Evolutionary conservation across 2,329 filamentous ascomycete genomes (phyloP), one percentile per base, ranked within the genome.

Genomic region (Periconia digitata): DNA sequence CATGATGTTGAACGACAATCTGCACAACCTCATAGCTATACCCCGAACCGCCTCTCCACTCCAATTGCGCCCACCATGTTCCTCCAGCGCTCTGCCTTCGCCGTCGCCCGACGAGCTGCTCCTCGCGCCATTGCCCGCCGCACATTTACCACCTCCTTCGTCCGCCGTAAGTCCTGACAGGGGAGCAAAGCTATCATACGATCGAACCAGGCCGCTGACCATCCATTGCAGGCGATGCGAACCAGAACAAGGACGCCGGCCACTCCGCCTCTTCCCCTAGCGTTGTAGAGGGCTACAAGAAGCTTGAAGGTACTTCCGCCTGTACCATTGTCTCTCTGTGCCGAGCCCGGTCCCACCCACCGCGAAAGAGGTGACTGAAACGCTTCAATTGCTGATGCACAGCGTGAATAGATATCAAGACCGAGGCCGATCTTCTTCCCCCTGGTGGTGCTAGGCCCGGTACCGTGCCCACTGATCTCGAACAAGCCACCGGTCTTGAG

Each of bases 401-500:
- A 36, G 40, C n/a, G 8, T 42, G 17, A 61, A 63, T 74, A 99
- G 94, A 97, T 66, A 83, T 99, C 78, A 87, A 87, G 79, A 76
- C 72, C 58, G 83, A 87, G 61, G 81, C 84, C n/a, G 94, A 99
- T 75, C 89, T 99, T 51, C 62, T 95, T 59, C 83, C 87, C 56
- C 89, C 90, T 27, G 94, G 94, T 79, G n/a, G n/a, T 32, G 91
- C 88, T 65, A 75, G 83, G 64, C 78, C 85, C 58, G 92, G 94
- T 71, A 89, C 87, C 72, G 80, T 99, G 61, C 90, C 94, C 60
- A 95, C 90, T 77, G 94, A 99, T 76, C 76, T 95, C 72, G 91
- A 97, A 75, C 94, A 99, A 76, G 79, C 94, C 51, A 97, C 94
- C 64, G 94, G 94, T 89, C 83, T 97, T 52, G 94, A 99, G 82